Percentiles rank a stretch among this genome's conserved stretches.
phyloP scores from a whole-genome alignment of 2,329 filamentous ascomycete species.

The Verticillium nonalfalfae region DNA sequence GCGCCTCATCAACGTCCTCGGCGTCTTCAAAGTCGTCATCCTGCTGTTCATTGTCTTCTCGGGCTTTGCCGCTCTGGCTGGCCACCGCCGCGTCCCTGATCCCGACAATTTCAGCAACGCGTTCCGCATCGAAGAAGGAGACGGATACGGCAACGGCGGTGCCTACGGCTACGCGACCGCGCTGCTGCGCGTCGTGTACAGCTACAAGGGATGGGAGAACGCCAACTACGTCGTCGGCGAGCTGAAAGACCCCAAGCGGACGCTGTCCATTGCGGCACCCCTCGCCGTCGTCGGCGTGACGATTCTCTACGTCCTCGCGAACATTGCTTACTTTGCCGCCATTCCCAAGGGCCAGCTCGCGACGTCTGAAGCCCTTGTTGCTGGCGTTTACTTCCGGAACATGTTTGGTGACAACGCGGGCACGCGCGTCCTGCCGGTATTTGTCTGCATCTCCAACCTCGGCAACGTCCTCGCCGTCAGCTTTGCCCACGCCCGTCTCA shows the following conservation, averaged over 20 bases:
- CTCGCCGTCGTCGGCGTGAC: slow-evolving; percentile 53
- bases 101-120: slow-evolving; percentile 53
- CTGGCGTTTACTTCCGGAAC: slow-evolving; percentile 54
- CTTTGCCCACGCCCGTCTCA: slow-evolving; percentile 52
- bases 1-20: slow-evolving; percentile 51
- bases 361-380: slow-evolving; percentile 52
- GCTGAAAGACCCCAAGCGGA: slow-evolving; percentile 46
- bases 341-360: slow-evolving; percentile 53
- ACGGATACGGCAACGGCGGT: slow-evolving; percentile 40
- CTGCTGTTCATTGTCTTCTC: slow-evolving; percentile 56
- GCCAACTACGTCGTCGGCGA: slow-evolving; percentile 57
- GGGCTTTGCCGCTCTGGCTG: slow-evolving; percentile 50
- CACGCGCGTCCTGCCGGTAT: slow-evolving; percentile 39
- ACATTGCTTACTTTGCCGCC: slow-evolving; percentile 60
- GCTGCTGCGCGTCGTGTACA: slow-evolving; percentile 52
- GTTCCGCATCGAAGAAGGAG: slow-evolving; percentile 36
- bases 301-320: slow-evolving; percentile 56
- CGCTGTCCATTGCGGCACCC: slow-evolving; percentile 48
- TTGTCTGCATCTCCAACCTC: slow-evolving; percentile 54
- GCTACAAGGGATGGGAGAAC: slow-evolving; percentile 59
- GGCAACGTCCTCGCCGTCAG: slow-evolving; percentile 57
- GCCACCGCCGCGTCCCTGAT: slow-evolving; percentile 37
- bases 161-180: slow-evolving; percentile 50
- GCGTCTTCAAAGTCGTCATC: slow-evolving; percentile 54
- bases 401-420: slow-evolving; percentile 53